phyloP scores from a whole-genome alignment of 2,329 filamentous ascomycete species.

The Lachnellula suecica region DNA sequence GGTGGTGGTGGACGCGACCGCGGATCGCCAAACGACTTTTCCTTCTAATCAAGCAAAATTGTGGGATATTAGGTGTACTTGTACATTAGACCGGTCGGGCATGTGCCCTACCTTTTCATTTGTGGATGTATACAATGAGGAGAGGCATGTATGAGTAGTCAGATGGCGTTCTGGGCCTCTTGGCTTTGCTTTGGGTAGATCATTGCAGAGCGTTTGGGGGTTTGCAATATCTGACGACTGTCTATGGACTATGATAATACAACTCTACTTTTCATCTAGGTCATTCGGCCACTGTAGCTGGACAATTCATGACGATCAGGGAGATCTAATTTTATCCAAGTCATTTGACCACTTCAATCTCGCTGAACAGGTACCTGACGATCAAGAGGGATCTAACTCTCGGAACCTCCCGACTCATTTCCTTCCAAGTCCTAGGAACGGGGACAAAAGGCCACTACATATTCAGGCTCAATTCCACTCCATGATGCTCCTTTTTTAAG shows the following conservation, averaged over 20 bases:
- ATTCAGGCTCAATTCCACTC: slow-evolving; percentile 7
- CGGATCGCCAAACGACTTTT: slow-evolving; percentile 12
- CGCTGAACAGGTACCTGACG: no score
- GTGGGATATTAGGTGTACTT: not conserved
- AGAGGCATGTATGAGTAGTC: slow-evolving; percentile 17
- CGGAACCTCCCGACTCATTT: not conserved
- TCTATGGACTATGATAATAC: slow-evolving; percentile 1
- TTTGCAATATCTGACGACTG: not conserved
- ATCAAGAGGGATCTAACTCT: no score
- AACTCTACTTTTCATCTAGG: slow-evolving; percentile 5
- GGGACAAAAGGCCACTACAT: not conserved
- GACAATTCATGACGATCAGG: no score
- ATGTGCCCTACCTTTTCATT: not conserved
- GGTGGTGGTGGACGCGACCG: slow-evolving; percentile 11
- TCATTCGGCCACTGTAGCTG: not conserved
- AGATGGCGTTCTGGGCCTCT: slow-evolving; percentile 12
- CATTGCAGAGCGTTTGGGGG: slow-evolving; percentile 21
- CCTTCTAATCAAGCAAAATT: not conserved
- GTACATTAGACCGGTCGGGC: not conserved
- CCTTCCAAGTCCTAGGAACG: not conserved
- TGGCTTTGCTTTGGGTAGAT: slow-evolving; percentile 8
- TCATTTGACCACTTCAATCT: no score
- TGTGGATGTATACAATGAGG: slow-evolving; percentile 10
- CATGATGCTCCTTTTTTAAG: no score
- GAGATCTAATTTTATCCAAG: no score